These are phyloP conservation scores for Acidomyces sp. DNA, from an alignment of 495 filamentous ascomycete species.

Conservation along the genomic window DNA sequence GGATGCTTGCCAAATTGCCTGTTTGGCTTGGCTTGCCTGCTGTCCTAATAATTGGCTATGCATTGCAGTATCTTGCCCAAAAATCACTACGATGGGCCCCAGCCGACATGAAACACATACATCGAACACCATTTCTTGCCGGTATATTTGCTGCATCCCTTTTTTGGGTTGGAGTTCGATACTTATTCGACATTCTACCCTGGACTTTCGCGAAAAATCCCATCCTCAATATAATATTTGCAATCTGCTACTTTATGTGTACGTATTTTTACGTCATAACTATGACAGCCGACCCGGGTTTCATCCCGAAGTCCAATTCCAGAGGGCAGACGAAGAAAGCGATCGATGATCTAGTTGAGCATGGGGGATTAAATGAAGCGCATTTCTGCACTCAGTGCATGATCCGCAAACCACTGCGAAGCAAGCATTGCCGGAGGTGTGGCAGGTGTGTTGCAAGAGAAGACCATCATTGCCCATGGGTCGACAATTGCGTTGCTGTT, in stretches of 20 bases:
- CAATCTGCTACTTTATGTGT: conserved; percentile 47
- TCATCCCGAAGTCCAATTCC: conserved; percentile 82
- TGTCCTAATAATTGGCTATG: conserved; percentile 49
- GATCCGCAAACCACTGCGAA: conserved; percentile 77
- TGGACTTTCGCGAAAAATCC: conserved; percentile 43
- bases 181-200: conserved; percentile 59
- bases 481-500: conserved; percentile 85
- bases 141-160: conserved; percentile 84
- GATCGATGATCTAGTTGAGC: conserved; percentile 67
- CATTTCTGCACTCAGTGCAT: conserved; percentile 93
- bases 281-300: conserved; percentile 84
- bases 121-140: conserved; percentile 86
- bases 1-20: conserved; percentile 58
- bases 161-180: conserved; percentile 70
- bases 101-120: conserved; percentile 69
- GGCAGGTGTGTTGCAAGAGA: conserved; percentile 88
- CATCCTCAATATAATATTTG: conserved; percentile 64
- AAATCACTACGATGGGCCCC: conserved; percentile 69
- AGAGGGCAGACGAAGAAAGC: conserved; percentile 74
- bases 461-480: conserved; percentile 97
- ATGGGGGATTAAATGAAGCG: conserved; percentile 83
- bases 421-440: conserved; percentile 89
- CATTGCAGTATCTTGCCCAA: conserved; percentile 65
- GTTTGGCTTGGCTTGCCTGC: conserved; percentile 65
- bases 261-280: conserved; percentile 74